A percentile compares a stretch with the other conserved stretches of the same genome.
Evolutionary conservation across 2,329 filamentous ascomycete genomes (phyloP).

Genomic region (Endothia cerciana): DNA sequence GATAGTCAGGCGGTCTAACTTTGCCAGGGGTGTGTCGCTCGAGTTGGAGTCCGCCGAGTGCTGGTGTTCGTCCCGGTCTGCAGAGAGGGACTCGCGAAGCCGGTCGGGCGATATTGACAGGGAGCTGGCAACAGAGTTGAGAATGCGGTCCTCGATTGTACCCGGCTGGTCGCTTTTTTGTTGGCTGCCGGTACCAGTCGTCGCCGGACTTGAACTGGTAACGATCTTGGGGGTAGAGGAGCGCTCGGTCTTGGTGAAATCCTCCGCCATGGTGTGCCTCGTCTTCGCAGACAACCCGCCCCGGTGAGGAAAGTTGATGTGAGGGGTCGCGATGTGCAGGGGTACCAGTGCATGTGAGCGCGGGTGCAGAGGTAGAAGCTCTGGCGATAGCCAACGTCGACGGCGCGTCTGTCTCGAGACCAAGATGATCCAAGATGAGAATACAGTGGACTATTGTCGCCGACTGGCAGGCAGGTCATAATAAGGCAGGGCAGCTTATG

Average conservation of each 20-base stretch:
- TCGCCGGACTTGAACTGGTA: conserved; percentile 2
- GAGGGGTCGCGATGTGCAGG: conserved; percentile 5
- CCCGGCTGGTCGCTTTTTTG: conserved; percentile 15
- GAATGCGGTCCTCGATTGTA: conserved; percentile 27
- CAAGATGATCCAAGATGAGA: conserved; percentile 4
- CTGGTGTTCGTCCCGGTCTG: conserved; percentile 12
- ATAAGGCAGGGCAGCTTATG: conserved; percentile 9
- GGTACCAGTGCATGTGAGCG: not conserved
- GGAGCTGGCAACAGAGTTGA: conserved; percentile 25
- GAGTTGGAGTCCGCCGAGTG: conserved; percentile 12
- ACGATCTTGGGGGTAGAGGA: conserved; percentile 25
- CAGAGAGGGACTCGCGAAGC: conserved; percentile 23
- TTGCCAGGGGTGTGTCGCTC: conserved; percentile 10
- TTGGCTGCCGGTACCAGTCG: conserved; percentile 11
- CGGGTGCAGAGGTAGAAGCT: not conserved
- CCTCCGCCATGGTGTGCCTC: conserved; percentile 22
- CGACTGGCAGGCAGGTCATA: conserved; percentile 21
- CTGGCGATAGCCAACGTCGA: not conserved
- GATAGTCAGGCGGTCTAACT: conserved; percentile 23
- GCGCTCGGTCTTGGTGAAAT: conserved; percentile 23
- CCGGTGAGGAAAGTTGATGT: not conserved
- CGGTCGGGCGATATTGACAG: conserved; percentile 25
- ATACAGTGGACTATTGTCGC: conserved; percentile 9
- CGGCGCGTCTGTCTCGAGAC: conserved; percentile 5
- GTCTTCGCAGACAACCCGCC: not conserved